A percentile compares a stretch with the other conserved stretches of the same genome.
Evolutionary conservation across 805 yeast species (phyloP).

Genomic region (Metschnikowia proteae): DNA sequence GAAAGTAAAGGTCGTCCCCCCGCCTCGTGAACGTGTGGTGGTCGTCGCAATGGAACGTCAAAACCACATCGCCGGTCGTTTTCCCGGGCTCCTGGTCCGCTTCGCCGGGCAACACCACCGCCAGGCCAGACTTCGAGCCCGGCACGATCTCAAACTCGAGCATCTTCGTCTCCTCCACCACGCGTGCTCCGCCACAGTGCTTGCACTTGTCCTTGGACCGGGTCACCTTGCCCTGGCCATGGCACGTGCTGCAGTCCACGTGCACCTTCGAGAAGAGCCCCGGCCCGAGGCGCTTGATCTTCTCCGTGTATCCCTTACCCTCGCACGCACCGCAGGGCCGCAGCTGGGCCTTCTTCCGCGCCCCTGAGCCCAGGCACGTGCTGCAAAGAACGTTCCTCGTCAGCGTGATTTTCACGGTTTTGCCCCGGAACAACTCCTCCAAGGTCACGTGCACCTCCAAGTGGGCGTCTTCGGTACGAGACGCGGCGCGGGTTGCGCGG

Average conservation of each 20-base stretch:
- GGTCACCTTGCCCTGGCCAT: constrained; percentile 61
- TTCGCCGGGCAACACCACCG: constrained; percentile 57
- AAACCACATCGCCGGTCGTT: constrained; percentile 71
- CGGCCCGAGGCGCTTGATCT: constrained; percentile 63
- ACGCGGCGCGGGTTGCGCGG: constrained; percentile 13
- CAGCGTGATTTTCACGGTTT: constrained; percentile 67
- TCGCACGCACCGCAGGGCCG: constrained; percentile 62
- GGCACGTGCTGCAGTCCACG: constrained; percentile 63
- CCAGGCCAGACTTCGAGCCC: constrained; percentile 65
- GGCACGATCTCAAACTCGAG: constrained; percentile 72
- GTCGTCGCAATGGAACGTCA: constrained; percentile 51
- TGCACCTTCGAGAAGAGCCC: constrained; percentile 67
- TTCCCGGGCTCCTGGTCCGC: constrained; percentile 77
- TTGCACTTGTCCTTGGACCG: constrained; percentile 72
- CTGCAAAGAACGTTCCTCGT: constrained; percentile 71
- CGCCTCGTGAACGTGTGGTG: constrained; percentile 52
- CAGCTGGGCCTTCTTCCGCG: constrained; percentile 53
- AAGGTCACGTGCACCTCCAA: constrained; percentile 61
- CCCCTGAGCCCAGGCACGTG: constrained; percentile 74
- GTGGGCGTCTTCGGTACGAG: constrained; percentile 63
- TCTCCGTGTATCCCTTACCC: constrained; percentile 64
- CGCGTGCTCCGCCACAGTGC: constrained; percentile 63
- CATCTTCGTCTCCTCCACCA: constrained; percentile 61
- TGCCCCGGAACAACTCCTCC: constrained; percentile 78
- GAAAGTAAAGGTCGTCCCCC: constrained; percentile 62